Conservation (phyloP, 305 asterid genomes). For the Plantago coronopus region DNA sequence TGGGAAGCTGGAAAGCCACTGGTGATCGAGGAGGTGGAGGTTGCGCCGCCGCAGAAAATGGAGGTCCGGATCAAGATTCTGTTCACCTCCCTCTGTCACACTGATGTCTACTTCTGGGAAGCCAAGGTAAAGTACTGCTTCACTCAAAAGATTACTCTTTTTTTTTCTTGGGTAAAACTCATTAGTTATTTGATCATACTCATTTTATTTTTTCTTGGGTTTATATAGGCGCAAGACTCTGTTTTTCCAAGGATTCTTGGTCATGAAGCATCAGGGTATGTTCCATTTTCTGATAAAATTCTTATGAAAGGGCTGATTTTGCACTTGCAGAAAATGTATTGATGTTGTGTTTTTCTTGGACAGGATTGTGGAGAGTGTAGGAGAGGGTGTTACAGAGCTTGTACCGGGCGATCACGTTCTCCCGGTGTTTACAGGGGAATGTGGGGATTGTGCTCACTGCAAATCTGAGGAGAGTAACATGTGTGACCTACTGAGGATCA, state of each 20-base stretch:
- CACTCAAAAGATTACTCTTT: not conserved
- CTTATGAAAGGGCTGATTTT: not conserved
- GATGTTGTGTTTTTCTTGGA: no score
- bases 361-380: slow-evolving; percentile 65
- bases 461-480: slow-evolving; percentile 55
- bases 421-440: slow-evolving; percentile 71
- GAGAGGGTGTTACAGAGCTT: slow-evolving; percentile 54
- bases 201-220: slow-evolving; percentile 8
- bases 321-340: not conserved
- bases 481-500: slow-evolving; percentile 58
- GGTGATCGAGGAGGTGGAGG: slow-evolving; percentile 61
- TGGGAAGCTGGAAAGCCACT: slow-evolving; percentile 63
- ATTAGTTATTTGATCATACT: not conserved
- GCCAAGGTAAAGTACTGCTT: slow-evolving; percentile 39
- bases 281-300: not conserved
- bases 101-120: slow-evolving; percentile 71
- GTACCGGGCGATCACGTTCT: slow-evolving; percentile 56
- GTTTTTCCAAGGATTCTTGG: slow-evolving; percentile 61
- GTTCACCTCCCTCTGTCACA: slow-evolving; percentile 67
- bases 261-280: slow-evolving; percentile 67
- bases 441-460: slow-evolving; percentile 59
- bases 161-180: not conserved
- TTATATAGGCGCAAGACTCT: slow-evolving; percentile 49
- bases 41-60: slow-evolving; percentile 67
- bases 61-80: slow-evolving; percentile 65